A percentile compares a stretch with the other conserved stretches of the same genome.
These are phyloP conservation scores for Pancytospora philotis DNA, from an alignment of 371 early-diverging fungal genomes.

Conservation along the genomic window DNA sequence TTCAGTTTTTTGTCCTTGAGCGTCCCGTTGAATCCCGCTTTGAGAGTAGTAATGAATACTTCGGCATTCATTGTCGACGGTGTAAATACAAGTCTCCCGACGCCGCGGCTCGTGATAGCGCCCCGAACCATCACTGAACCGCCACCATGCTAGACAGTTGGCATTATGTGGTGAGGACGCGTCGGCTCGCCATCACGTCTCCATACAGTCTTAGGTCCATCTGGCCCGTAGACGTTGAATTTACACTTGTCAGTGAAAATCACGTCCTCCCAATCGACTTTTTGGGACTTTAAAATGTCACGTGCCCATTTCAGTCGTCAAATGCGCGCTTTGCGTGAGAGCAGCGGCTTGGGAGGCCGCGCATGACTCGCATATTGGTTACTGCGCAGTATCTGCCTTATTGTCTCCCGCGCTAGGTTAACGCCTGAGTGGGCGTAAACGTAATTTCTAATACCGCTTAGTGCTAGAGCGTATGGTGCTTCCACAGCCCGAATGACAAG, in stretches of 20 bases:
- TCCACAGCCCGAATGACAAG: too few species aligned
- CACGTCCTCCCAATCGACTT: not conserved
- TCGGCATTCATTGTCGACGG: conserved; percentile 2
- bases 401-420: too few species aligned
- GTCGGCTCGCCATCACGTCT: not conserved
- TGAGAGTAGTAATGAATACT: not conserved
- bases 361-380: too few species aligned
- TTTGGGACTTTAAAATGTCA: too few species aligned
- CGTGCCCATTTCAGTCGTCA: too few species aligned
- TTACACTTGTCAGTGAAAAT: not conserved
- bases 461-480: too few species aligned
- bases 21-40: not conserved
- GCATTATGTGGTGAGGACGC: not conserved
- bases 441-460: too few species aligned
- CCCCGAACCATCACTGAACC: not conserved
- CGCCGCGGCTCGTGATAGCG: not conserved
- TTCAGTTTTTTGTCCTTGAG: not conserved
- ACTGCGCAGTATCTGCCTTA: too few species aligned
- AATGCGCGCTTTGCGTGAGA: too few species aligned
- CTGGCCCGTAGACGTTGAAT: not conserved
- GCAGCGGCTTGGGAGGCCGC: too few species aligned
- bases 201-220: not conserved
- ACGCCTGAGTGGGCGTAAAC: too few species aligned
- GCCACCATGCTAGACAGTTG: not conserved
- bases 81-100: not conserved